Percentiles rank a stretch among this genome's conserved stretches.
These are phyloP conservation scores for Anaeramoeba flamelloides DNA, from an alignment of 78 protist genomes.

Conservation along the genomic window DNA sequence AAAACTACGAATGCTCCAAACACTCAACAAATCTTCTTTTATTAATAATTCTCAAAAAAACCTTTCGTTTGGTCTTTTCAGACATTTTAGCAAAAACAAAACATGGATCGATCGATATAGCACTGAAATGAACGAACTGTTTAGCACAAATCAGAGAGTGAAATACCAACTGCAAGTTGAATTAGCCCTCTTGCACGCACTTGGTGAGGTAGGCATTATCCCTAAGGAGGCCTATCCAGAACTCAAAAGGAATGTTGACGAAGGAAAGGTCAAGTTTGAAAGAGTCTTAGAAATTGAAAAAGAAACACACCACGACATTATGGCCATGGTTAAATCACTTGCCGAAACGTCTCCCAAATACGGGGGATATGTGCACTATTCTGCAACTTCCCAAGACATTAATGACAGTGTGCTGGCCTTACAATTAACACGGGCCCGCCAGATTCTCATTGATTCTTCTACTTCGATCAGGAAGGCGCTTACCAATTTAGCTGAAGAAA, in stretches of 20 bases:
- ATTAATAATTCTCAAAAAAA: too few species aligned
- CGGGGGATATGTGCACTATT: neutral
- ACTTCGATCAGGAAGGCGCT: neutral
- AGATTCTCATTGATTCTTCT: neutral
- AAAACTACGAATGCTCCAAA: too few species aligned
- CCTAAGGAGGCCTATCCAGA: neutral
- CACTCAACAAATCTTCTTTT: too few species aligned
- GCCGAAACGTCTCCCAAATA: neutral
- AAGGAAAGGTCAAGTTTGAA: neutral
- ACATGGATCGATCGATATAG: neutral
- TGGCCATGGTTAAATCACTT: neutral
- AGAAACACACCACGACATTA: neutral
- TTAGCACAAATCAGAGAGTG: neutral
- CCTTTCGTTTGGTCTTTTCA: too few species aligned
- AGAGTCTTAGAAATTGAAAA: neutral
- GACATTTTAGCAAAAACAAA: too few species aligned
- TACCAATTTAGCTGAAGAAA: neutral
- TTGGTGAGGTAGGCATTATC: neutral
- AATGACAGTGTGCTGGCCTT: neutral
- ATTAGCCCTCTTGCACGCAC: neutral
- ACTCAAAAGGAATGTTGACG: neutral
- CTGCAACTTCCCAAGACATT: neutral
- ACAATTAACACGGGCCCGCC: neutral
- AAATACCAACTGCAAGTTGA: neutral
- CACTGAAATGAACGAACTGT: neutral